Base-by-base conservation (phyloP, 768 basidiomycete species). In the Boletus patriciae region DNA sequence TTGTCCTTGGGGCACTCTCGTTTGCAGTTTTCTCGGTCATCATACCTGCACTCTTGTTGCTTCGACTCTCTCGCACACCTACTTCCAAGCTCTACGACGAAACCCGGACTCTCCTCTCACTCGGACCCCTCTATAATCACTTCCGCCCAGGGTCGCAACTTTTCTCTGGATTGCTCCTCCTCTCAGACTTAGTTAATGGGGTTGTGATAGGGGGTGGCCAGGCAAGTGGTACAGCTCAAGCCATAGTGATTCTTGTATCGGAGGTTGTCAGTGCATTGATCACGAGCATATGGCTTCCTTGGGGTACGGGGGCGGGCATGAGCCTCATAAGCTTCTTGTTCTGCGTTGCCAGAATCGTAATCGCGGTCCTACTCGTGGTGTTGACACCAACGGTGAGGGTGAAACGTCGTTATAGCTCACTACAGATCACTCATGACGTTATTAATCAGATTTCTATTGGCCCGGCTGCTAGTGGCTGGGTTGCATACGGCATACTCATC, bases 291-390 rank as follows among this genome's bases (percentile, higher is more conserved):
- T 97, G 93, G 93, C 81, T 97, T 57, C 95, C 95, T 18, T 99
- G 96, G 96, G 93, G 92, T 31, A 89, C 89, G 51, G 94, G 96
- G 2, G 94, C 96, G 2, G 91, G 93, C 59, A 98, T 98, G 97
- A 96, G 95, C 15, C 79, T 94, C 36, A 87, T 96, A 56, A 94
- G 92, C 70, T 98, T 98, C 78, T 76, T 97, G 66, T 88, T 96
- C 65, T 94, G 92, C 56, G 90, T 96, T 6, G 86, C 90, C 21
- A 80, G 96, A 61, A 95, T 97, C 64, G 86, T 94, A 27, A 83
- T 94, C 23, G 90, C 92, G 3, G 94, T 98, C 15, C 73, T 99
- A 34, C 77, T 98, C 45, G 90, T 99, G 63, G 92, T 98, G 61
- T 74, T 99, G 48, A 88, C 90, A 16, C 91, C 94, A 27, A 83